phyloP scores from a whole-genome alignment of 352 stramenopile species.

The Phytophthora tentaculata region DNA sequence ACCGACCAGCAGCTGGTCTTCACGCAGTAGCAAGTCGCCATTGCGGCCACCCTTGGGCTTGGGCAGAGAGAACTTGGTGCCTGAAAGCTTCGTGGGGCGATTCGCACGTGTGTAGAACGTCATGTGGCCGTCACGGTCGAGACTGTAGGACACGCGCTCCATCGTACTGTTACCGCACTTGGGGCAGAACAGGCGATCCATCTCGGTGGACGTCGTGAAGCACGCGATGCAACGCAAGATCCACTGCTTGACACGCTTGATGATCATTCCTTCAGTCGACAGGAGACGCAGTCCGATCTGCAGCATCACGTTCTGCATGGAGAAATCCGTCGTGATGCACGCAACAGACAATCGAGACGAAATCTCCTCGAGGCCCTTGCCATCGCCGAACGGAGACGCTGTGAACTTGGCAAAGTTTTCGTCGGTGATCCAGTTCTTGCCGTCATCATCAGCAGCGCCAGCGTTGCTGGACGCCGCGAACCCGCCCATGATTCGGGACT shows the following conservation, averaged over 20 bases:
- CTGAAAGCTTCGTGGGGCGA: conserved; percentile 90
- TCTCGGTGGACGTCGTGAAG: conserved; percentile 94
- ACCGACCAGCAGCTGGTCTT: conserved; percentile 97
- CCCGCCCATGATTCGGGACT: conserved; percentile 87
- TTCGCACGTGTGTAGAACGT: conserved; percentile 87
- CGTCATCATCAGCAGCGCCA: conserved; percentile 79
- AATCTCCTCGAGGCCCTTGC: conserved; percentile 69
- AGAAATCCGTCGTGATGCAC: conserved; percentile 91
- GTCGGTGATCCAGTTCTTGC: conserved; percentile 88
- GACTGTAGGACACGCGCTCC: conserved; percentile 94
- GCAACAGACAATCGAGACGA: conserved; percentile 57
- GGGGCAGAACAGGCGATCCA: conserved; percentile 96
- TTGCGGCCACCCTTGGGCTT: conserved; percentile 94
- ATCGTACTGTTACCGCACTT: conserved; percentile 97
- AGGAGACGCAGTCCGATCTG: conserved; percentile 87
- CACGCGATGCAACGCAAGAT: conserved; percentile 97
- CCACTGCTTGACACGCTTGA: conserved; percentile 93
- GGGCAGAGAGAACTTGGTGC: conserved; percentile 97
- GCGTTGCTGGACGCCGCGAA: conserved; percentile 82
- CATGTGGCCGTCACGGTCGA: conserved; percentile 93
- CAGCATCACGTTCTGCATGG: conserved; percentile 92
- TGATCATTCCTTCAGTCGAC: conserved; percentile 85
- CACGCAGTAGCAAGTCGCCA: conserved; percentile 96
- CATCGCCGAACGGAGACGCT: conserved; percentile 78
- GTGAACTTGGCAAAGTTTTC: conserved; percentile 71